These are phyloP conservation scores for Delonix regia DNA, from an alignment of 306 rosid genomes.

Conservation along the genomic window DNA sequence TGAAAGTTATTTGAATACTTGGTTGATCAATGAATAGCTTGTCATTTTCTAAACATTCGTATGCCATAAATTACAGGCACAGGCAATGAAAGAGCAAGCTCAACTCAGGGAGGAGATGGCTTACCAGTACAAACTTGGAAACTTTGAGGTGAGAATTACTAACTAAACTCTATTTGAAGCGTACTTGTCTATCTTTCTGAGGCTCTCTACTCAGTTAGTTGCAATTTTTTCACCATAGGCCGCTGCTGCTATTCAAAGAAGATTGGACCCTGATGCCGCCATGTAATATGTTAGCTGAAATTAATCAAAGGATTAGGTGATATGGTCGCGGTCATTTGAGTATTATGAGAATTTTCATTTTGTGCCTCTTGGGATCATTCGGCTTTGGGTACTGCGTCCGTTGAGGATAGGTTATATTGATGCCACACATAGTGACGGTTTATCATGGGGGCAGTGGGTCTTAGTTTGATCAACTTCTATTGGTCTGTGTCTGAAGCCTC, in stretches of 20 bases:
- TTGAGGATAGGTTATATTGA: background rate
- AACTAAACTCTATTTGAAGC: slow-evolving; percentile 20
- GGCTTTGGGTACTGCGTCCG: slow-evolving; percentile 4
- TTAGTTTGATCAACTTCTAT: background rate
- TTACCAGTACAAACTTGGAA: slow-evolving; percentile 92
- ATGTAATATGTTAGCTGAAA: slow-evolving; percentile 47
- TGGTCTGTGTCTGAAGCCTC: background rate
- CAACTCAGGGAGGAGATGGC: slow-evolving; percentile 99
- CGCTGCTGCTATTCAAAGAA: slow-evolving; percentile 96
- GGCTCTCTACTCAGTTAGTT: slow-evolving; percentile 17
- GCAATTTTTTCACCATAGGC: slow-evolving; percentile 56
- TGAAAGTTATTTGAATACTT: background rate
- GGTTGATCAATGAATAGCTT: background rate
- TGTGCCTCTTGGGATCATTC: slow-evolving; percentile 20
- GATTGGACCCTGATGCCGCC: slow-evolving; percentile 92
- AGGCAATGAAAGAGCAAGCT: slow-evolving; percentile 99
- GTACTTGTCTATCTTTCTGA: background rate
- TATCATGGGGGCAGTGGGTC: background rate
- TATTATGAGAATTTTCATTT: slow-evolving; percentile 14
- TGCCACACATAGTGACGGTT: background rate
- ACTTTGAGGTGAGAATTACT: slow-evolving; percentile 66
- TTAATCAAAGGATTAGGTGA: slow-evolving; percentile 14
- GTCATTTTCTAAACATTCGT: slow-evolving; percentile 4
- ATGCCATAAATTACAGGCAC: slow-evolving; percentile 69
- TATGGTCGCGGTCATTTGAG: slow-evolving; percentile 12